Conservation (phyloP, 192 early-diverging fungal species). For the Coemansia reversa region DNA sequence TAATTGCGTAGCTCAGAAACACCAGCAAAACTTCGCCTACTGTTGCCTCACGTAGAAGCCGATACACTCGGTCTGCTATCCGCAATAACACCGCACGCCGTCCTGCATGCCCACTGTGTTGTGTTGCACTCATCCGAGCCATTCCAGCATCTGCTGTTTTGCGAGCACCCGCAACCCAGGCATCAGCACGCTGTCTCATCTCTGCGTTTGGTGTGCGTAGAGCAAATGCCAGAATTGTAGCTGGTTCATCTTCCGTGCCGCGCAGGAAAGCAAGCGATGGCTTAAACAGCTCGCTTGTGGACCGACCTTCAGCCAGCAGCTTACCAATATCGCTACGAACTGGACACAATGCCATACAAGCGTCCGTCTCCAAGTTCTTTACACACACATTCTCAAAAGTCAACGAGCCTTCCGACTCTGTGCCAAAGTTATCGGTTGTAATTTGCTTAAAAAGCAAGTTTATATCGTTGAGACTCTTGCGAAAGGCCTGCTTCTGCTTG, state of each 20-base stretch:
- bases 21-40: slow-evolving; percentile 78
- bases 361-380: slow-evolving; percentile 36
- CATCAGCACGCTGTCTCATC: slow-evolving; percentile 16
- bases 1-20: slow-evolving; percentile 75
- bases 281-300: slow-evolving; percentile 31
- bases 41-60: slow-evolving; percentile 68
- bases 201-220: slow-evolving; percentile 23
- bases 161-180: slow-evolving; percentile 32
- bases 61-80: slow-evolving; percentile 55
- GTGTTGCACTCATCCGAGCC: slow-evolving; percentile 12
- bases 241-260: slow-evolving; percentile 33
- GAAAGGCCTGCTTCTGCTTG: slow-evolving; percentile 31
- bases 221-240: slow-evolving; percentile 46
- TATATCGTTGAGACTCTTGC: slow-evolving; percentile 31
- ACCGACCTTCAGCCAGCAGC: slow-evolving; percentile 17
- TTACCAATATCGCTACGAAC: slow-evolving; percentile 27
- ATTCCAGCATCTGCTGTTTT: slow-evolving; percentile 24
- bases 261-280: slow-evolving; percentile 52
- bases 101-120: neutral
- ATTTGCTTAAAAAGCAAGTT: slow-evolving; percentile 27
- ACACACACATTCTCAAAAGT: slow-evolving; percentile 48
- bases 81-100: slow-evolving; percentile 25
- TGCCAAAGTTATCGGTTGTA: neutral
- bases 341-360: slow-evolving; percentile 63
- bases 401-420: neutral